These are phyloP conservation scores for Protomyces gravidus DNA, from an alignment of 1,139 yeast genomes.

Conservation along the genomic window DNA sequence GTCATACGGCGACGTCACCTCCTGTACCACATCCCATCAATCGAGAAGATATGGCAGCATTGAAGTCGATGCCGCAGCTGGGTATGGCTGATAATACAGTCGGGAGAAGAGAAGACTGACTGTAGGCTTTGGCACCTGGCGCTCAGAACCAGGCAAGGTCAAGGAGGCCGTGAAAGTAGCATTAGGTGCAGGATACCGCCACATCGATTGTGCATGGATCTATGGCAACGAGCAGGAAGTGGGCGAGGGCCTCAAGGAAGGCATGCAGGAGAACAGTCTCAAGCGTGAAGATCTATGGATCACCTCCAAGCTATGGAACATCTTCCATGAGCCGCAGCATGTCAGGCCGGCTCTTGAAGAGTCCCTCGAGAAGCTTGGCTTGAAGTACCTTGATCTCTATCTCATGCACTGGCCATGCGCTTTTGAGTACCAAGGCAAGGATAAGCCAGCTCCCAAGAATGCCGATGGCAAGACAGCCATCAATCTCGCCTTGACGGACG, in stretches of 20 bases:
- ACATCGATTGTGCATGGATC: constrained; percentile 44
- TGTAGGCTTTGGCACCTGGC: constrained; percentile 79
- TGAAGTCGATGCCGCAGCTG: constrained; percentile 27
- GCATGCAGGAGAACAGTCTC: constrained; percentile 56
- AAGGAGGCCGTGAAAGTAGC: constrained; percentile 61
- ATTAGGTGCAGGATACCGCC: constrained; percentile 64
- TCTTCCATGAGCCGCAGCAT: constrained; percentile 46
- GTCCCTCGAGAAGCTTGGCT: constrained; percentile 52
- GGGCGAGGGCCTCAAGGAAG: constrained; percentile 43
- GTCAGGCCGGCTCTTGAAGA: constrained; percentile 48
- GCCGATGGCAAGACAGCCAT: constrained; percentile 16
- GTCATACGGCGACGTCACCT: no score
- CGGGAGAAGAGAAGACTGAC: constrained; percentile 59
- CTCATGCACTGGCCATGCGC: constrained; percentile 29
- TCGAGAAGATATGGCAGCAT: background rate
- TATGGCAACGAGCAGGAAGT: constrained; percentile 45
- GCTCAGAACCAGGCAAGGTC: constrained; percentile 55
- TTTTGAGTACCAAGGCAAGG: constrained; percentile 15
- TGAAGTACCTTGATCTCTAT: constrained; percentile 59
- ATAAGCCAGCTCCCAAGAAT: constrained; percentile 7
- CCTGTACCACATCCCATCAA: background rate
- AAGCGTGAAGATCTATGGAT: constrained; percentile 68
- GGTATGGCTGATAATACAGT: constrained; percentile 39
- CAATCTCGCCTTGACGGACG: constrained; percentile 9
- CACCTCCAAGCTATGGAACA: constrained; percentile 60